Base-by-base conservation (phyloP, 176 grass and related monocot species). In the Canna indica region DNA sequence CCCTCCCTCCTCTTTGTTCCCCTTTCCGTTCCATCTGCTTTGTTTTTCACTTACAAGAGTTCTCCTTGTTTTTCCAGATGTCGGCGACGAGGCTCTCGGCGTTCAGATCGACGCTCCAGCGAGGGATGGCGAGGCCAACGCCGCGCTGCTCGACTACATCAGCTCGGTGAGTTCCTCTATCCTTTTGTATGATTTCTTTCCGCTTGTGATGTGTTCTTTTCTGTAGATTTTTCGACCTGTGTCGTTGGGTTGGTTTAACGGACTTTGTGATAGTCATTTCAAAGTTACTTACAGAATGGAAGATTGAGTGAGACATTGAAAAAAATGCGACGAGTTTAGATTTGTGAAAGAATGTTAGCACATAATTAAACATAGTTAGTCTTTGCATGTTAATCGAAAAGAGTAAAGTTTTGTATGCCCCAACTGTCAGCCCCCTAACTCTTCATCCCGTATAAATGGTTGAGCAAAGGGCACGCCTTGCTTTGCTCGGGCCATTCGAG, bases 51-150 rank as follows among this genome's bases (percentile, higher is more conserved):
- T 57, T 70, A 27, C 26, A 7, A 53, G 13, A 13, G 48, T 29
- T 27, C 33, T 82, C 32, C 31, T 28, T 29, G 20, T 76, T 5
- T 8, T 30, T 64, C 36, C 81, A 96, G 93, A 96, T 76, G 70
- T 96, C 69, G 81, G 88, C 46, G 93, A 91, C 35, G 93, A 91
- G 77, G 78, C 91, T 31, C 73, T 96, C 0, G 88, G 93, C 32
- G 88, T 96, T 47, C 88, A 91, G 79, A 96, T 96, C 77, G 93
- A 96, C 70, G 93, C 93, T 15, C 88, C 93, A 24, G 88, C 93
- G 0, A 89, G 88, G 64, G 93, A 96, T 14, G 93, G 93, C 10
- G 93, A 96, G 73, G 93, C 93, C 54, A 96, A 96, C 80, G 83
- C 93, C 20, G 93, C 93, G 28, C 81, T 96, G 7, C 57, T 96